Percentiles rank a stretch among this genome's conserved stretches.
Evolutionary conservation across 371 early-diverging fungal genomes (phyloP).

Genomic region (Mucor racemosus): DNA sequence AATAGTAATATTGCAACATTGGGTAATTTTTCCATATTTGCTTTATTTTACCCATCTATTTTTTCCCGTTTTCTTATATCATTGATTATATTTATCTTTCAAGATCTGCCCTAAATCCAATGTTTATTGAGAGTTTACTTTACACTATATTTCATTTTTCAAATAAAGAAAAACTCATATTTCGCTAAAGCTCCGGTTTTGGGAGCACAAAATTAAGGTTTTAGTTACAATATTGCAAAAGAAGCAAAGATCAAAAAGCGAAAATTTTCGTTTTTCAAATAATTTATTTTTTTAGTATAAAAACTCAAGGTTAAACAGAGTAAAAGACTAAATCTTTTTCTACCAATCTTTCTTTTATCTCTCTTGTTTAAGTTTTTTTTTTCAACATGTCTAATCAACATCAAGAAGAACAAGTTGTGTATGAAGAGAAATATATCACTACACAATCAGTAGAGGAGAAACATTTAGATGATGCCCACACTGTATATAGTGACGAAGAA

Average conservation of each 20-base stretch:
- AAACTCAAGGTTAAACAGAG: conserved; percentile 17
- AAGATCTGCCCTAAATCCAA: no score
- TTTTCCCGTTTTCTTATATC: not conserved
- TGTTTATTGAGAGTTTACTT: no score
- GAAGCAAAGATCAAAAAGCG: not conserved
- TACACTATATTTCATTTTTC: not conserved
- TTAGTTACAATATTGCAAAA: not conserved
- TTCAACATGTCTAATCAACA: not conserved
- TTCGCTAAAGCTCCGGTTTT: not conserved
- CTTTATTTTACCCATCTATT: not conserved
- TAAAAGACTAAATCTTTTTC: conserved; percentile 27
- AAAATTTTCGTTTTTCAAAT: not conserved
- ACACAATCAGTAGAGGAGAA: conserved; percentile 1
- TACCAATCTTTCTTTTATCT: conserved; percentile 5
- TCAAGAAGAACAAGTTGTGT: not conserved
- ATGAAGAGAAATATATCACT: not conserved
- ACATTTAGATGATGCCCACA: conserved; percentile 12
- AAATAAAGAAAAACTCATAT: not conserved
- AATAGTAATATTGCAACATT: not conserved
- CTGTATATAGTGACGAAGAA: conserved; percentile 3
- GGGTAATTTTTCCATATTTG: not conserved
- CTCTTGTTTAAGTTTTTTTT: not conserved
- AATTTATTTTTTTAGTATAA: conserved; percentile 14
- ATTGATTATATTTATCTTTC: not conserved
- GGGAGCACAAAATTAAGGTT: not conserved